phyloP scores from a whole-genome alignment of 371 early-diverging fungal species.

The Blakeslea trispora region DNA sequence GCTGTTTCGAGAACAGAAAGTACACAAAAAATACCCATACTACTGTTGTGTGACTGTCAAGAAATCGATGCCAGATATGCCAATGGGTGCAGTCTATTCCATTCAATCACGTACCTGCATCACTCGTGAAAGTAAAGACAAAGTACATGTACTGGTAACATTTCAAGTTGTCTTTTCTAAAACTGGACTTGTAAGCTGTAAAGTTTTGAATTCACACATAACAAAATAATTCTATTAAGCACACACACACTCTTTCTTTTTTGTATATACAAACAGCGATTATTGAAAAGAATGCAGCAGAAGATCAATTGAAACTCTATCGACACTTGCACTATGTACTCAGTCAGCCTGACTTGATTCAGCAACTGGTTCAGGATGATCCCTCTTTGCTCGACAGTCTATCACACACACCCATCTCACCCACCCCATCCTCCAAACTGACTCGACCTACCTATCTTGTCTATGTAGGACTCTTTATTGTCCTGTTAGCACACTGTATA shows the following conservation, averaged over 20 bases:
- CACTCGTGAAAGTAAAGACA: slow-evolving; percentile 63
- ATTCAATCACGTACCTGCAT: slow-evolving; percentile 76
- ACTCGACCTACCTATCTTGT: not conserved
- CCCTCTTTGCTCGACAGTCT: not conserved
- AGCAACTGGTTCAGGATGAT: slow-evolving; percentile 8
- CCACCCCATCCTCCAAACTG: not conserved
- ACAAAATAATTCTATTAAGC: no score
- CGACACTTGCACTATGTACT: slow-evolving; percentile 16
- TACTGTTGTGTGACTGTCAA: slow-evolving; percentile 60
- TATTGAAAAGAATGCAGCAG: slow-evolving; percentile 31
- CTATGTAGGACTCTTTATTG: slow-evolving; percentile 15
- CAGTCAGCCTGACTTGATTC: slow-evolving; percentile 13
- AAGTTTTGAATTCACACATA: no score
- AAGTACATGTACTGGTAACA: slow-evolving; percentile 59
- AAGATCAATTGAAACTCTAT: slow-evolving; percentile 22
- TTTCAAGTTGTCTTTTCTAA: slow-evolving; percentile 67
- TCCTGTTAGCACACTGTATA: slow-evolving; percentile 17
- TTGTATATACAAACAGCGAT: no score
- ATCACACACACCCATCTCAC: not conserved
- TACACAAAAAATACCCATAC: slow-evolving; percentile 52
- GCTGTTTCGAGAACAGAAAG: slow-evolving; percentile 54
- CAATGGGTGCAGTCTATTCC: slow-evolving; percentile 76
- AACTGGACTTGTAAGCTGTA: slow-evolving; percentile 65
- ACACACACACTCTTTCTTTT: no score
- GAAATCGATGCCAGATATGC: slow-evolving; percentile 72